Base-by-base conservation (phyloP, 345 rosid species). In the Eucalyptus brandiana region DNA sequence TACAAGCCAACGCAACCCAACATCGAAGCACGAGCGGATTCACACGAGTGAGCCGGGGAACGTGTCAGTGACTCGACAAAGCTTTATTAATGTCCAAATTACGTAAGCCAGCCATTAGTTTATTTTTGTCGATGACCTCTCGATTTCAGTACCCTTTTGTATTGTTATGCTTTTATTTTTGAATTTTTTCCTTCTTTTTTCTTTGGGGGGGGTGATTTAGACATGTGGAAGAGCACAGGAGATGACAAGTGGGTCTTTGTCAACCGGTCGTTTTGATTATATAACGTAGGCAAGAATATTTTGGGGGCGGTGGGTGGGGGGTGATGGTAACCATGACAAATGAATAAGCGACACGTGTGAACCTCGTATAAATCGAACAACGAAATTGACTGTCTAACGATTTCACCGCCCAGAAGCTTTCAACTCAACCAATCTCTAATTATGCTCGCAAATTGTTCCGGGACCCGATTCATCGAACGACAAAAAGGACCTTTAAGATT, bases 191-290 rank as follows among this genome's bases (percentile, higher is more conserved):
- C 18, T 0, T 15, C 2, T 7, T 14, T 7, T 67, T 8, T 13
- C 1, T 2, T 32, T n/a, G 1, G 0, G 8, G 6, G 17, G 1
- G 0, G 8, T 12, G 17, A 76, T 76, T 76, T 40, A 3, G 85
- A 76, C 30, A 6, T 3, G 85, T 37, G 47, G 45, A 76, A 21
- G 8, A 4, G 28, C 85, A 12, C 12, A 4, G 83, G 7, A 76
- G 85, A 40, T 40, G 47, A 15, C 85, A 76, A 76, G 47, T 40
- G 28, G 85, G 17, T 42, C 85, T 76, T 40, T 76, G 16, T 40
- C 47, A 37, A 69, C 44, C 80, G 24, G 85, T 21, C 30, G 45
- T 37, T 37, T 8, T 17, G 83, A 37, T 37, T 6, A 72, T 19
- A 37, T 21, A 40, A 21, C 45, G 15, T 12, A 72, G 28, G 21